Base-by-base conservation (phyloP, 768 basidiomycete genomes). In the Coprinellus micaceus region DNA sequence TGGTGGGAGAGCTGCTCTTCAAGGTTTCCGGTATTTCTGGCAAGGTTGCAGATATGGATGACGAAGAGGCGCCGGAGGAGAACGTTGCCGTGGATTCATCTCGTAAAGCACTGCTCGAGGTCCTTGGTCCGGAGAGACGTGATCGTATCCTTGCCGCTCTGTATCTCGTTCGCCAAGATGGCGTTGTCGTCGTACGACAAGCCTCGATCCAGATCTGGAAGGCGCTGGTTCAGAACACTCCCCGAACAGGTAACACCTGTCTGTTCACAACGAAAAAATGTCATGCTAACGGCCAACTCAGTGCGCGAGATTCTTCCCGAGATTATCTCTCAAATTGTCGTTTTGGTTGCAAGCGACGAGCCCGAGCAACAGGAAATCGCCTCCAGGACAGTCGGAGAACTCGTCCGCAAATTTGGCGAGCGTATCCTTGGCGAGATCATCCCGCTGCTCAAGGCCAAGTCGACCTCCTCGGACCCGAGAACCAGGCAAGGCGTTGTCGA, bases 121-220 rank as follows among this genome's bases (percentile, higher is more conserved):
- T 93, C 6, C 82, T 99, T 43, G 97, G 96, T 36, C 72, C 77
- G 11, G 93, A 98, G 60, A 85, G 93, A 45, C 81, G 95, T 30
- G 94, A 98, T 69, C 85, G 94, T 25, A 91, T 98, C 36, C 75
- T 99, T 46, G 88, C 94, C 6, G 89, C 89, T 1, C 72, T 99
- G 52, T 99, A 95, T 70, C 79, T 98, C 61, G 91, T 94, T 52
- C 86, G 95, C 45, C 96, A 98, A 69, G 97, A 98, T 69, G 81
- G 90, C 12, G 91, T 97, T 61, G 85, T 83, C 40, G 82, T 86
- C 44, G 95, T 98, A 36, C 85, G 96, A 39, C 91, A 93, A 67
- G 85, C 93, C 2, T 91, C 95, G 0, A 83, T 96, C 44, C 93
- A 93, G 56, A 97, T 98, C 60, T 99, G 97, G 97, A 98, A 98